A percentile compares a stretch with the other conserved stretches of the same genome.
phyloP scores from a whole-genome alignment of 176 grass and related monocot genomes.

The Phyllostachys edulis region DNA sequence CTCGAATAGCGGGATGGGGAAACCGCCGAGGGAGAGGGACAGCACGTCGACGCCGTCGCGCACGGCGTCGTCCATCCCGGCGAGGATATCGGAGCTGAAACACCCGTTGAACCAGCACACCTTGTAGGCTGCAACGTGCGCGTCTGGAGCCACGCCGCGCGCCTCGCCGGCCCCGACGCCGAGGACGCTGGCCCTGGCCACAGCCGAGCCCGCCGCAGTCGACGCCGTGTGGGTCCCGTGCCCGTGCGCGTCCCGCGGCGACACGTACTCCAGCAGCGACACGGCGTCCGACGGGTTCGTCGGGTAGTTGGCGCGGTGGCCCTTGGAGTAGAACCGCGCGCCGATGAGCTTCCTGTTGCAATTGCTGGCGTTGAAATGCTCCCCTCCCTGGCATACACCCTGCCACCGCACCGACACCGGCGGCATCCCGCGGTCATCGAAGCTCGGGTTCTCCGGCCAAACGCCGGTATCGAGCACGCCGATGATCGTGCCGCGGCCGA shows the following conservation, averaged over 20 bases:
- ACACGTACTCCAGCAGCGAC: constrained; percentile 65
- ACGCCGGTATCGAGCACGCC: constrained; percentile 94
- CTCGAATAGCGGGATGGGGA: constrained; percentile 89
- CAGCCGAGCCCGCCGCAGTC: constrained; percentile 49
- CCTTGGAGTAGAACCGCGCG: constrained; percentile 88
- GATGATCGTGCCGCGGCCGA: constrained; percentile 58
- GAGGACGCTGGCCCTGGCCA: constrained; percentile 52
- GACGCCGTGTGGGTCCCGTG: constrained; percentile 85
- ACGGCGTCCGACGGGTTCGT: constrained; percentile 36
- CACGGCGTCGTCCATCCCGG: constrained; percentile 88
- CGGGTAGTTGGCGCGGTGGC: constrained; percentile 79
- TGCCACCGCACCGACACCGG: constrained; percentile 55
- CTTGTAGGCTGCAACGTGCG: constrained; percentile 82
- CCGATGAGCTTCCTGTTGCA: constrained; percentile 95
- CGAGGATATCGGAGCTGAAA: constrained; percentile 91
- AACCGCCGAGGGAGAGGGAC: constrained; percentile 78
- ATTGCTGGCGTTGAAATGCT: constrained; percentile 55
- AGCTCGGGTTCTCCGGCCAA: constrained; percentile 93
- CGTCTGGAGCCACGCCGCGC: constrained; percentile 55
- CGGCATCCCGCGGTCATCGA: constrained; percentile 74
- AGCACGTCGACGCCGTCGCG: constrained; percentile 73
- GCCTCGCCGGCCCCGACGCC: constrained; percentile 54
- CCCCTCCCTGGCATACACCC: constrained; percentile 72
- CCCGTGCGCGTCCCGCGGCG: constrained; percentile 80
- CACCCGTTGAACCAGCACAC: constrained; percentile 96